A percentile compares a stretch with the other conserved stretches of the same genome.
These are phyloP conservation scores for Saussurea involucrata DNA, from an alignment of 129 eudicot genomes.

Conservation along the genomic window DNA sequence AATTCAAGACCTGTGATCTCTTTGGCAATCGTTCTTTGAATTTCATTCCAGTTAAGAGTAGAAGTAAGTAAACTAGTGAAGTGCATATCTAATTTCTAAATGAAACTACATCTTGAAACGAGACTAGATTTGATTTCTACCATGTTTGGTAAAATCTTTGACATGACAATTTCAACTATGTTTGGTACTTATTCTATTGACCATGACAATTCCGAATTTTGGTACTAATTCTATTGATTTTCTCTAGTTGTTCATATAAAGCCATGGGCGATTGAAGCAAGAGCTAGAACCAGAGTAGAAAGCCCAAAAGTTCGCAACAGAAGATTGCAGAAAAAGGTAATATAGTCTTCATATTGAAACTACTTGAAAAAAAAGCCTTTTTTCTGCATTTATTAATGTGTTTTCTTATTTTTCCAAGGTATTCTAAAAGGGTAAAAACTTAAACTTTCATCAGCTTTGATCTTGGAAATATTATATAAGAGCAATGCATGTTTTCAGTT, in stretches of 20 bases:
- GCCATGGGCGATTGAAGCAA: constrained; percentile 59
- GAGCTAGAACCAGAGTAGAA: constrained; percentile 52
- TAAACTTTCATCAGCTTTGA: neutral
- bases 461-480: neutral
- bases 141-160: neutral
- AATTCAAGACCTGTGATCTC: constrained; percentile 40
- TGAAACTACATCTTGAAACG: neutral
- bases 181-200: no score
- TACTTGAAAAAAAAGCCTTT: neutral
- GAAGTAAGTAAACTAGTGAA: constrained; percentile 35
- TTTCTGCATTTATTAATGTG: neutral
- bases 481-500: neutral
- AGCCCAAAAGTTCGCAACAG: constrained; percentile 73
- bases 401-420: neutral
- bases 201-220: no score
- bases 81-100: neutral
- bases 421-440: neutral
- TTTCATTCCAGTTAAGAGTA: constrained; percentile 18
- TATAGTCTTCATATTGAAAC: neutral
- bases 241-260: constrained; percentile 28
- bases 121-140: neutral
- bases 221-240: neutral
- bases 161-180: neutral
- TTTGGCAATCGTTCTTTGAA: constrained; percentile 28
- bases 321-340: constrained; percentile 75